These are phyloP conservation scores for Penicillium corylophilum DNA, from an alignment of 2,329 filamentous ascomycete species.

Conservation along the genomic window DNA sequence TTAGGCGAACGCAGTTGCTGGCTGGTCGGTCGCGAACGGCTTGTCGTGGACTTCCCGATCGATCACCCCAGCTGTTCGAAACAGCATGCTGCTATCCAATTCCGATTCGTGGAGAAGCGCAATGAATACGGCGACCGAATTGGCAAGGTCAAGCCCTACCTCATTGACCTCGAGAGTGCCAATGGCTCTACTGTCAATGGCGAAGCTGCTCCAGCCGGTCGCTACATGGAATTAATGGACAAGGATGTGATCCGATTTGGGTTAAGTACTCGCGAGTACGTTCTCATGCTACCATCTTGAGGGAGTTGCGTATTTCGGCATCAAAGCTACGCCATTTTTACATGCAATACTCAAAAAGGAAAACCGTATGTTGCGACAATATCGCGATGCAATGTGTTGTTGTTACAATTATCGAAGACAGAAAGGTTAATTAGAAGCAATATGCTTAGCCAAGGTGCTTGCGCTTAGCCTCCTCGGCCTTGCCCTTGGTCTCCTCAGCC, in stretches of 20 bases:
- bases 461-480: slow-evolving; percentile 26
- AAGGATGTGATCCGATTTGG: slow-evolving; percentile 90
- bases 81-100: slow-evolving; percentile 94
- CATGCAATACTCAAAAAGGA: background rate
- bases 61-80: slow-evolving; percentile 93
- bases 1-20: slow-evolving; percentile 79
- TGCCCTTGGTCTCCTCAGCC: slow-evolving; percentile 27
- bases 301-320: background rate
- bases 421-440: background rate
- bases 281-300: slow-evolving; percentile 71
- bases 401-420: background rate
- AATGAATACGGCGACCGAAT: slow-evolving; percentile 85
- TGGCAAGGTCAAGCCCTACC: slow-evolving; percentile 77
- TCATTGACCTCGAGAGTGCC: slow-evolving; percentile 90
- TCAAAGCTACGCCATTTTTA: background rate
- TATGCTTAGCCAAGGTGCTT: slow-evolving; percentile 8
- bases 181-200: slow-evolving; percentile 87
- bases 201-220: slow-evolving; percentile 67
- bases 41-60: slow-evolving; percentile 77
- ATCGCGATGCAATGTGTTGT: background rate
- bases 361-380: background rate
- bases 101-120: slow-evolving; percentile 76
- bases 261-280: slow-evolving; percentile 85
- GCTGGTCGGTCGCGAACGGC: slow-evolving; percentile 77
- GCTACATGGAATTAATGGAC: slow-evolving; percentile 82